A percentile compares a stretch with the other conserved stretches of the same genome.
These are phyloP conservation scores for Prunus mongolica DNA, from an alignment of 306 rosid species.

Conservation along the genomic window DNA sequence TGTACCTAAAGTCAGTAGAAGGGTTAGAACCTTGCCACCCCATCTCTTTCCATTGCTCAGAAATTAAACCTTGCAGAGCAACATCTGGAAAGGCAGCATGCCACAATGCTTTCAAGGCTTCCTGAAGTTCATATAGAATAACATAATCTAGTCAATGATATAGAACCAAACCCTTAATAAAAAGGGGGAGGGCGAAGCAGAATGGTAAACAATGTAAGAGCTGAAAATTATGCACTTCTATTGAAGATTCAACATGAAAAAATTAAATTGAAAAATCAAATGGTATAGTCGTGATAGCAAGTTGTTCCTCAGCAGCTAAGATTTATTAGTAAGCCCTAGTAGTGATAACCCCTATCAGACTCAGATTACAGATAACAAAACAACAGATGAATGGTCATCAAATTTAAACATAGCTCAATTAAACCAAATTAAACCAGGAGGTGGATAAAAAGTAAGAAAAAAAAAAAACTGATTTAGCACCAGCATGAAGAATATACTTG, in stretches of 20 bases:
- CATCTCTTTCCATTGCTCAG: constrained; percentile 98
- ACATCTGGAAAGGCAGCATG: constrained; percentile 71
- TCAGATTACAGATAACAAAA: background rate
- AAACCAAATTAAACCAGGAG: background rate
- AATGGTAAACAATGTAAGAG: background rate
- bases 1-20: constrained; percentile 91
- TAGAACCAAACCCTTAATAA: background rate
- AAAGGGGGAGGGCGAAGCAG: background rate
- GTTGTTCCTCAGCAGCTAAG: background rate
- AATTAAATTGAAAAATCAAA: background rate
- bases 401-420: background rate
- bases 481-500: constrained; percentile 49
- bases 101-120: constrained; percentile 77
- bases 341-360: background rate
- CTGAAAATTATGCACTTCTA: background rate
- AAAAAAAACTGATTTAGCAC: constrained; percentile 6
- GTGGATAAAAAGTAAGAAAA: background rate
- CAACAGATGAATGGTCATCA: background rate
- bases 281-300: background rate
- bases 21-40: constrained; percentile 99
- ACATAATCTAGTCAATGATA: background rate
- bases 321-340: background rate
- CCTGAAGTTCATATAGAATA: constrained; percentile 44
- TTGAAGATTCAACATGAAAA: background rate
- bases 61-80: constrained; percentile 61